Evolutionary conservation across 208 protist genomes (phyloP), one percentile per base, ranked within the genome.

Genomic region (Crithidia mellificae): DNA sequence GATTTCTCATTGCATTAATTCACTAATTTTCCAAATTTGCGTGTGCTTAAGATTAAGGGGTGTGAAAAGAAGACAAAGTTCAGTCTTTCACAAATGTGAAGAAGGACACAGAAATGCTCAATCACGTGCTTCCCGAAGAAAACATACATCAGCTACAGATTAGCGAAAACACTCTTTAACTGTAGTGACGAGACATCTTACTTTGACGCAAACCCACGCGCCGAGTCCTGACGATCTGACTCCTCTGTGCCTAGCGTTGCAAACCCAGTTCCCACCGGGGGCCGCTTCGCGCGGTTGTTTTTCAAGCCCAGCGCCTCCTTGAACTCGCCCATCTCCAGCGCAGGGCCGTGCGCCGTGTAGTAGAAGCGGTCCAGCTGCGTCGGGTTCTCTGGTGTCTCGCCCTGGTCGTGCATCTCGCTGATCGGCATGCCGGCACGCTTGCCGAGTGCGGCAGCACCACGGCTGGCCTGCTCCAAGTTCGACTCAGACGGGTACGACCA

Each of bases 291-390:
- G 38, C 90, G 80, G 63, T 95, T 95, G 63, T 87, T 72, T 65
- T 95, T 95, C 30, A 95, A 79, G n/a, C 90, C 90, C 19, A 95
- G 67, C 22, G 90, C 85, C 66, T 95, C 87, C 78, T 95, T 95
- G 38, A 95, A 74, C 73, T 90, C 87, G 62, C 90, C 90, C 38
- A 90, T 80, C 71, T 93, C 87, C 41, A 95, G 72, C 32, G 90
- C 90, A 6, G 90, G 82, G 0, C 90, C 90, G 44, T 90, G 79
- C 36, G 87, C 72, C 9, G 73, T 64, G 74, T 95, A 95, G 73
- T 93, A 95, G 74, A 92, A 93, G 41, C 84, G 87, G 49, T 93
- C 85, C 20, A 95, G 77, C 61, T 81, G 79, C 19, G 81, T 85
- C n/a, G 87, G 82, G 63, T 90, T 90, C 58, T 93, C 90, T 2